phyloP scores from a whole-genome alignment of 1,139 yeast genomes.

The Geotrichum candidum region DNA sequence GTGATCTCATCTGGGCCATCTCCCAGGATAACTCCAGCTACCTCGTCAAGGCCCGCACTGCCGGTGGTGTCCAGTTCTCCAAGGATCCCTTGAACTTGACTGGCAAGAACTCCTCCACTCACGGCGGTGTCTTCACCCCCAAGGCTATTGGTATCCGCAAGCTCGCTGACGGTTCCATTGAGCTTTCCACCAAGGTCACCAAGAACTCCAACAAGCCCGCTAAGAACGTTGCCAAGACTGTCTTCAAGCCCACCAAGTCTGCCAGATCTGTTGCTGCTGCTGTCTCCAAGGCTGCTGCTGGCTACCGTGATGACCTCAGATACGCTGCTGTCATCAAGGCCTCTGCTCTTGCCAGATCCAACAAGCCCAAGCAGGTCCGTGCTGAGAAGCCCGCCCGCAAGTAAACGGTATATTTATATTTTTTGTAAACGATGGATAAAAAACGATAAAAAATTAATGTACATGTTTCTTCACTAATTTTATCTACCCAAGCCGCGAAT shows the following conservation, averaged over 20 bases:
- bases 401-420: slow-evolving; percentile 10
- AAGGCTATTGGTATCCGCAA: slow-evolving; percentile 42
- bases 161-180: slow-evolving; percentile 37
- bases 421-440: background rate
- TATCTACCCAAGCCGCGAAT: background rate
- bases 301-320: slow-evolving; percentile 46
- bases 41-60: slow-evolving; percentile 42
- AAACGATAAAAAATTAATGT: background rate
- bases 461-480: background rate
- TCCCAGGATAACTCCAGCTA: slow-evolving; percentile 43
- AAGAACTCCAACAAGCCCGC: slow-evolving; percentile 43
- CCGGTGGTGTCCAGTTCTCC: slow-evolving; percentile 41
- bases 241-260: slow-evolving; percentile 41
- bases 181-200: slow-evolving; percentile 40
- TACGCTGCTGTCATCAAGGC: slow-evolving; percentile 43
- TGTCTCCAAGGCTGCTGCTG: slow-evolving; percentile 41
- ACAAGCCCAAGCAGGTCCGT: slow-evolving; percentile 37
- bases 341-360: slow-evolving; percentile 41
- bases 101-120: slow-evolving; percentile 42
- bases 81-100: slow-evolving; percentile 46
- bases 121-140: slow-evolving; percentile 44
- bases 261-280: slow-evolving; percentile 42
- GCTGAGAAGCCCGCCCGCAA: slow-evolving; percentile 23
- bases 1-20: slow-evolving; percentile 48
- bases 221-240: slow-evolving; percentile 35